These are phyloP conservation scores for Orbilia brochopaga DNA, from an alignment of 2,329 filamentous ascomycete genomes.

Conservation along the genomic window DNA sequence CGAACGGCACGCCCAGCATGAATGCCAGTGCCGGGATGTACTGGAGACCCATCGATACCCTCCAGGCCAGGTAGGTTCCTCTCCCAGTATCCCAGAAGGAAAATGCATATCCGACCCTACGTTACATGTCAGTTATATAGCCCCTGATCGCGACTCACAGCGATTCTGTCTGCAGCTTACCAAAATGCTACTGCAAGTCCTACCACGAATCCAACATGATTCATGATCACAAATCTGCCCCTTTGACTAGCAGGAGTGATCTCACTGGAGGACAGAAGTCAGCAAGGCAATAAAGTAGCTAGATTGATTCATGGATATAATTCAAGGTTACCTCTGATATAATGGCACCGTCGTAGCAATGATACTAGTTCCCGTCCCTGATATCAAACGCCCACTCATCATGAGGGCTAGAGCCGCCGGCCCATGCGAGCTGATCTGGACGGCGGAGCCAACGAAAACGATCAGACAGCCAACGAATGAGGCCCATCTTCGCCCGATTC, in stretches of 20 bases:
- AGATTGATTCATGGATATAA: too few relatives aligned
- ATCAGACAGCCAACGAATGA: slow-evolving; percentile 62
- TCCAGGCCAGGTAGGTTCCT: slow-evolving; percentile 64
- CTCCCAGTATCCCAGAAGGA: slow-evolving; percentile 63
- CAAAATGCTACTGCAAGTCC: slow-evolving; percentile 65
- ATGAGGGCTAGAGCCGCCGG: slow-evolving; percentile 61
- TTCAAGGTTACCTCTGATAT: slow-evolving; percentile 65
- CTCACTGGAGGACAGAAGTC: slow-evolving; percentile 59
- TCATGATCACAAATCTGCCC: slow-evolving; percentile 66
- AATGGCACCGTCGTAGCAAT: slow-evolving; percentile 66
- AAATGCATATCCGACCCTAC: slow-evolving; percentile 65
- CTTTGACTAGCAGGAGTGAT: slow-evolving; percentile 64
- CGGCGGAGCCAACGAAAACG: slow-evolving; percentile 62
- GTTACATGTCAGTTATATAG: neutral
- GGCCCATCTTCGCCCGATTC: slow-evolving; percentile 63
- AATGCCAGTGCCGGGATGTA: slow-evolving; percentile 64
- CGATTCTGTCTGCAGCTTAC: slow-evolving; percentile 57
- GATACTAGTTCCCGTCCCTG: slow-evolving; percentile 64
- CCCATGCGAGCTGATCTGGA: slow-evolving; percentile 61
- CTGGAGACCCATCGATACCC: slow-evolving; percentile 63
- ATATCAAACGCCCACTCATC: slow-evolving; percentile 63
- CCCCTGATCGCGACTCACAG: neutral
- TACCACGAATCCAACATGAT: slow-evolving; percentile 66
- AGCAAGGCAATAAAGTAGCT: too few relatives aligned
- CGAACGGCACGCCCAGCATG: slow-evolving; percentile 62